Evolutionary conservation across 2,329 filamentous ascomycete genomes (phyloP).

Genomic region (Epichloe glyceriae): DNA sequence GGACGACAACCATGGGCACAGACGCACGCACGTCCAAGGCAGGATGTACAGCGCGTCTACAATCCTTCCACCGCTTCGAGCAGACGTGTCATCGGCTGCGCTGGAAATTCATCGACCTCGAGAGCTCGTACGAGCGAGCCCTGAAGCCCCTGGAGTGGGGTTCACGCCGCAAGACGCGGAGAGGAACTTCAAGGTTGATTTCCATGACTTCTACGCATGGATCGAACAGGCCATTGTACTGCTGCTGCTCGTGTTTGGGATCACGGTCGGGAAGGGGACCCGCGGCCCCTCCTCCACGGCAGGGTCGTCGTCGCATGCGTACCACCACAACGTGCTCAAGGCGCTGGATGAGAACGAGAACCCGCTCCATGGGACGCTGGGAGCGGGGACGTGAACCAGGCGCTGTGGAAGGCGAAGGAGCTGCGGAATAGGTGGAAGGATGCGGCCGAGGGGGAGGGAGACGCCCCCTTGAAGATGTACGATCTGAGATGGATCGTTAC

Average conservation of each 20-base stretch:
- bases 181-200: slow-evolving; percentile 66
- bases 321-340: slow-evolving; percentile 56
- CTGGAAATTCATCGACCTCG: slow-evolving; percentile 51
- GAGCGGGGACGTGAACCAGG: slow-evolving; percentile 38
- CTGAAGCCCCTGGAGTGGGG: slow-evolving; percentile 21
- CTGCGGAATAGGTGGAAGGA: slow-evolving; percentile 63
- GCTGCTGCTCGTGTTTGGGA: slow-evolving; percentile 49
- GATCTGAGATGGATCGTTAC: slow-evolving; percentile 47
- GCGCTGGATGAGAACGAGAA: slow-evolving; percentile 44
- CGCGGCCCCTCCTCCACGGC: not conserved
- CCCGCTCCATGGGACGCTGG: slow-evolving; percentile 44
- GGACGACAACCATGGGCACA: too few species aligned
- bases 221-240: slow-evolving; percentile 59
- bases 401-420: slow-evolving; percentile 54
- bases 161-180: slow-evolving; percentile 35
- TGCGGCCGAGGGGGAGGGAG: slow-evolving; percentile 34
- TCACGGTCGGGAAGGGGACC: slow-evolving; percentile 29
- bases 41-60: slow-evolving; percentile 6
- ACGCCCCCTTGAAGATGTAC: slow-evolving; percentile 40
- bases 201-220: slow-evolving; percentile 63
- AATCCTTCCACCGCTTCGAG: slow-evolving; percentile 43
- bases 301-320: slow-evolving; percentile 32
- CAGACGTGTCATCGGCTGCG: slow-evolving; percentile 47
- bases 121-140: slow-evolving; percentile 41
- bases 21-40: not conserved